phyloP scores from a whole-genome alignment of 345 rosid genomes.

The Moricandia arvensis region DNA sequence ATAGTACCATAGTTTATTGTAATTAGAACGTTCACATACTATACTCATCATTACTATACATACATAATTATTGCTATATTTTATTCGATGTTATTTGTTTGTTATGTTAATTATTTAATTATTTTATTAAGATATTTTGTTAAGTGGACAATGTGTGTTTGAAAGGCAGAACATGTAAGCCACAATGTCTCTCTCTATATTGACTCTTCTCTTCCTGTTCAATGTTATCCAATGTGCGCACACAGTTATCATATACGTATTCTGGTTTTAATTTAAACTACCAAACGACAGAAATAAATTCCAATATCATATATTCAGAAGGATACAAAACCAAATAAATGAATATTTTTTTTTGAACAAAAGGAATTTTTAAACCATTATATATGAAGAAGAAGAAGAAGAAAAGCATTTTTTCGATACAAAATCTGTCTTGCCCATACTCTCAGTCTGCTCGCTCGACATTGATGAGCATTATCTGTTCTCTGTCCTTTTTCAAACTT shows the following conservation, averaged over 20 bases:
- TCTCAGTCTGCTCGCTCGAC: too few species aligned
- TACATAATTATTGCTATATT: neutral
- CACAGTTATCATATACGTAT: conserved; percentile 25
- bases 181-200: conserved; percentile 23
- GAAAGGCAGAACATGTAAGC: conserved; percentile 32
- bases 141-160: neutral
- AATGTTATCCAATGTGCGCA: conserved; percentile 22
- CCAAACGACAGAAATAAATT: conserved; percentile 7
- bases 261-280: neutral
- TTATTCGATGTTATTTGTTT: neutral
- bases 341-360: neutral
- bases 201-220: conserved; percentile 13
- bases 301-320: conserved; percentile 19
- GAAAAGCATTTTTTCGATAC: neutral
- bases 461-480: too few species aligned
- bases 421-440: conserved; percentile 32
- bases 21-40: neutral
- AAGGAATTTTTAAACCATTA: neutral
- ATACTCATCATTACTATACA: neutral
- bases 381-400: neutral
- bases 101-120: neutral
- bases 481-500: too few species aligned
- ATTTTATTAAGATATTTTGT: too few species aligned
- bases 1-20: neutral
- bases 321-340: conserved; percentile 6